Percentiles rank a stretch among this genome's conserved stretches.
Conservation (phyloP, 345 rosid genomes). For the Aquilaria malaccensis region DNA sequence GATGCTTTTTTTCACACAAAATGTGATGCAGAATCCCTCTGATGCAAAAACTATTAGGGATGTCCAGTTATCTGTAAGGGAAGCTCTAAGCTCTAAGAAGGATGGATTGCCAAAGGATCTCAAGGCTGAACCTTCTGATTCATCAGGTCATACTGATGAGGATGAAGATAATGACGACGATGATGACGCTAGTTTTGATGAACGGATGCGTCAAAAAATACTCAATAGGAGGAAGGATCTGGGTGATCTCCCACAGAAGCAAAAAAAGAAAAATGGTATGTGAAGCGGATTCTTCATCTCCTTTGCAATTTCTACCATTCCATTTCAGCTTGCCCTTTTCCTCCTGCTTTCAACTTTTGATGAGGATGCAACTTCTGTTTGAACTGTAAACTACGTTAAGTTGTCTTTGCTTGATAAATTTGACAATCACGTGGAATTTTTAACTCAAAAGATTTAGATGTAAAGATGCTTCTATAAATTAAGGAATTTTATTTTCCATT, state of each 20-base stretch:
- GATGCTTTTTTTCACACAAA: constrained; percentile 5
- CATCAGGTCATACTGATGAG: constrained; percentile 31
- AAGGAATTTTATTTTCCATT: too few species aligned
- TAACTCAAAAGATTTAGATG: too few species aligned
- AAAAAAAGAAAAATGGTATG: constrained; percentile 44
- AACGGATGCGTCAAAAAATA: constrained; percentile 74
- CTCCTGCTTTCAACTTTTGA: too few species aligned
- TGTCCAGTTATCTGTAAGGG: constrained; percentile 64
- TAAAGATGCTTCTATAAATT: too few species aligned
- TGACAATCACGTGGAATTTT: too few species aligned
- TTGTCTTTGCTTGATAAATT: too few species aligned
- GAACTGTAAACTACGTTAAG: too few species aligned
- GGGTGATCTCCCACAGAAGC: constrained; percentile 46
- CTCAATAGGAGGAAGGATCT: constrained; percentile 59
- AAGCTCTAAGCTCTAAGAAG: constrained; percentile 64
- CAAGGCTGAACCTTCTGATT: constrained; percentile 30
- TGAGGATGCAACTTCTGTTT: too few species aligned
- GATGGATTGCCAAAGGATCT: constrained; percentile 38
- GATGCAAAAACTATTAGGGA: constrained; percentile 51
- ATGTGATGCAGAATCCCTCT: constrained; percentile 42
- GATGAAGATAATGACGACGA: constrained; percentile 38
- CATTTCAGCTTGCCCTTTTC: too few species aligned
- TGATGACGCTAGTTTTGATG: constrained; percentile 77
- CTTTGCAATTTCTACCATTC: background rate
- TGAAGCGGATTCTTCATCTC: background rate